Evolutionary conservation across 257 asterid genomes (phyloP).

Genomic region (Solanum stenotomum): DNA sequence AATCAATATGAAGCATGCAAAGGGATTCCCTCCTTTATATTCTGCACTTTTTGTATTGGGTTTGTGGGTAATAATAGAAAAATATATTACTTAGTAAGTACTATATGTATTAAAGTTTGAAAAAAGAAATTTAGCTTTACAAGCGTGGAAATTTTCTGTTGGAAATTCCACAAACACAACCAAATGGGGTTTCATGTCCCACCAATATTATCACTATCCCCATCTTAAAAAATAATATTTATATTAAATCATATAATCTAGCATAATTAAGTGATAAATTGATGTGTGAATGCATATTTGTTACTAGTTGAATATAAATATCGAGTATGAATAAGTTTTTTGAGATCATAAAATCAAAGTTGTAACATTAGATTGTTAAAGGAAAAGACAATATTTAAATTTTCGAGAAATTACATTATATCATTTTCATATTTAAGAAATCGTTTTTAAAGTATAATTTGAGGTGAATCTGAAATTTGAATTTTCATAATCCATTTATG

Average conservation of each 20-base stretch:
- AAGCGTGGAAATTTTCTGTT: slow-evolving; percentile 41
- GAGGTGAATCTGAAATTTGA: background rate
- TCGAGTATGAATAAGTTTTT: background rate
- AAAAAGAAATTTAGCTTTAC: slow-evolving; percentile 20
- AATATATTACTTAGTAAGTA: background rate
- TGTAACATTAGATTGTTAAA: background rate
- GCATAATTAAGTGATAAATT: background rate
- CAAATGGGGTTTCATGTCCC: background rate
- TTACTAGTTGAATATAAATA: background rate
- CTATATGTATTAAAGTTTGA: background rate
- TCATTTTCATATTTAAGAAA: background rate
- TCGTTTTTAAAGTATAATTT: background rate
- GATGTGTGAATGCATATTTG: background rate
- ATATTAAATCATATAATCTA: background rate
- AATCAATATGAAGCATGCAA: background rate
- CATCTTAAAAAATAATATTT: background rate
- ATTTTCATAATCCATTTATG: background rate
- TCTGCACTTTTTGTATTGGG: background rate
- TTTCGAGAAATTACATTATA: background rate
- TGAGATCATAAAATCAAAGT: background rate
- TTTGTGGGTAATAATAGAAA: background rate
- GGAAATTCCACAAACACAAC: slow-evolving; percentile 29
- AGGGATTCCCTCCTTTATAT: background rate
- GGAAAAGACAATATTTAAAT: background rate
- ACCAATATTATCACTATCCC: background rate